Conservation (phyloP, 331 rosid genomes). For the Malus hybrid region DNA sequence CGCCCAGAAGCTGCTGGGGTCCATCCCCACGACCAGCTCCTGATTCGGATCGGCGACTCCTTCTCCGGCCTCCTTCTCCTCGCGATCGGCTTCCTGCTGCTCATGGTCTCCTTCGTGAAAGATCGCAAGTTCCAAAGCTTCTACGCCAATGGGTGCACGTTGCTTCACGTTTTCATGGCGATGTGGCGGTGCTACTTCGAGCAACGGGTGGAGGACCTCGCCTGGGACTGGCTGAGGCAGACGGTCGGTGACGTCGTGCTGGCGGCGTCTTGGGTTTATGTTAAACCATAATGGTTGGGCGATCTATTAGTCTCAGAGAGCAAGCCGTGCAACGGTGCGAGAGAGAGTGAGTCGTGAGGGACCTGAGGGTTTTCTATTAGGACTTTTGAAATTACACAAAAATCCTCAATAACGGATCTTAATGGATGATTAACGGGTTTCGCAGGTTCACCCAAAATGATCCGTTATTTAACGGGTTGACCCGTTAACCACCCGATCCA, state of each 20-base stretch:
- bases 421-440: too few relatives aligned
- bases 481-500: too few relatives aligned
- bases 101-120: slow-evolving; percentile 82
- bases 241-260: slow-evolving; percentile 70
- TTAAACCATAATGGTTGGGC: too few relatives aligned
- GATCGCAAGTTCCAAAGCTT: slow-evolving; percentile 72
- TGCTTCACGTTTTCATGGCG: slow-evolving; percentile 72
- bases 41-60: slow-evolving; percentile 85
- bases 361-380: too few relatives aligned
- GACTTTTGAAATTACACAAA: too few relatives aligned
- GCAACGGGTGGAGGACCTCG: slow-evolving; percentile 80
- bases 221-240: slow-evolving; percentile 92
- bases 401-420: too few relatives aligned
- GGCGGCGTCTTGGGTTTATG: slow-evolving; percentile 70
- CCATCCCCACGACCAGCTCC: slow-evolving; percentile 88
- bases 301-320: too few relatives aligned
- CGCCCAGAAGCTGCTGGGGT: slow-evolving; percentile 73
- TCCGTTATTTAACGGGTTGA: too few relatives aligned
- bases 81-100: slow-evolving; percentile 70
- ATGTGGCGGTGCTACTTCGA: slow-evolving; percentile 78
- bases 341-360: too few relatives aligned
- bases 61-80: slow-evolving; percentile 79
- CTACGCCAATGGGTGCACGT: slow-evolving; percentile 77
- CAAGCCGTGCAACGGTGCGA: too few relatives aligned
- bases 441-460: too few relatives aligned